A percentile compares a stretch with the other conserved stretches of the same genome.
Conservation (phyloP, 2,329 filamentous ascomycete genomes). For the Diaporthe australafricana region DNA sequence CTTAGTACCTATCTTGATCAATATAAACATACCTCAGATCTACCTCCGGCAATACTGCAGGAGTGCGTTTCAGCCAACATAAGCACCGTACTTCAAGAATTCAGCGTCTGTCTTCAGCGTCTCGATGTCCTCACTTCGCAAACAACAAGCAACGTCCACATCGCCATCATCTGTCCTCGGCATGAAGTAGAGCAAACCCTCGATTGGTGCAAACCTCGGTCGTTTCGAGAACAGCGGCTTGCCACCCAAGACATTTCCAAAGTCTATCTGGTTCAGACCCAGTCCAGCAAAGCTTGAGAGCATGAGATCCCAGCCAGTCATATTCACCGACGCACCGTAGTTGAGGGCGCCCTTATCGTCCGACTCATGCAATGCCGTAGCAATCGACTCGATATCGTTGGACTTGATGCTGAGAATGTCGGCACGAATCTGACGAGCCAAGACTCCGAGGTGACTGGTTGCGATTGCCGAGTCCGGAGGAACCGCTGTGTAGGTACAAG, state of each 20-base stretch:
- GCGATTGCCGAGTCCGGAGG: neutral
- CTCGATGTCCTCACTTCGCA: conserved; percentile 23
- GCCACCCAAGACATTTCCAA: conserved; percentile 28
- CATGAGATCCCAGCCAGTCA: conserved; percentile 25
- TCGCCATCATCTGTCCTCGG: conserved; percentile 18
- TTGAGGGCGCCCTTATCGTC: conserved; percentile 30
- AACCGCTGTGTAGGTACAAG: conserved; percentile 17
- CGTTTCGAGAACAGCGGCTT: conserved; percentile 29
- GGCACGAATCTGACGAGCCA: conserved; percentile 26
- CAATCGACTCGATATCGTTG: conserved; percentile 28
- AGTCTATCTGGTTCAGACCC: conserved; percentile 14
- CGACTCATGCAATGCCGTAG: conserved; percentile 28
- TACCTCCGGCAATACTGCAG: neutral
- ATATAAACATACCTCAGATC: too few relatives aligned
- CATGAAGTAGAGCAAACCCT: conserved; percentile 33
- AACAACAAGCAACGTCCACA: conserved; percentile 30
- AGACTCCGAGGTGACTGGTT: conserved; percentile 3
- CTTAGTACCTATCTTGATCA: too few relatives aligned
- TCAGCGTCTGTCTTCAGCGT: conserved; percentile 8
- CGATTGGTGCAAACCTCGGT: conserved; percentile 21
- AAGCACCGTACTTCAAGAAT: conserved; percentile 27
- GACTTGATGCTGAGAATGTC: conserved; percentile 13
- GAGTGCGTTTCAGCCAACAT: conserved; percentile 11
- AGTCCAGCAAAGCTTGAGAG: conserved; percentile 29
- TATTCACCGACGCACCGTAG: conserved; percentile 20